Base-by-base conservation (phyloP, 208 protist species). In the Borovskyia barvae region DNA sequence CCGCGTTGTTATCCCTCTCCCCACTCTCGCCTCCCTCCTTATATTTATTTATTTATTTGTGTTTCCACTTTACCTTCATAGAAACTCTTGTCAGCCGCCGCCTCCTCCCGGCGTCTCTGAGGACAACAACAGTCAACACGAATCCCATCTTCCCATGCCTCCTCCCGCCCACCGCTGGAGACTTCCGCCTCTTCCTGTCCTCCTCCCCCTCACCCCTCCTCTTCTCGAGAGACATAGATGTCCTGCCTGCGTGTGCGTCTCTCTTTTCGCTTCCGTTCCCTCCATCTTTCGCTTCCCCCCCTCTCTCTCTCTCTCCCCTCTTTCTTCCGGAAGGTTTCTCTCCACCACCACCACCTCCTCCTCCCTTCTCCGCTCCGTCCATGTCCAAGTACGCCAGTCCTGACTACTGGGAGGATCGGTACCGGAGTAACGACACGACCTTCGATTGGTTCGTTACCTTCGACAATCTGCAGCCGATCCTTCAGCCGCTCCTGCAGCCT, bases 401-500 rank as follows among this genome's bases (percentile, higher is more conserved):
- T 9, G 86, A 93, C 28, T 97, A 97, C 66, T 97, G 91, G 91
- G 87, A 97, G 60, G 87, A 97, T 62, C 74, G 88, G n/a, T 97
- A 97, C 45, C 88, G 90, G 43, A 92, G 84, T 56, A 90, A 78
- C 40, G 89, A 94, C 72, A 93, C 88, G 9, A 97, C 83, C 43
- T 97, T 95, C 47, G 92, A 97, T 30, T 97, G 92, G 92, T 97
- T 92, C 64, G 60, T 94, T 20, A 91, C 82, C 28, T 97, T 82
- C 52, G 92, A 95, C 42, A 90, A 81, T 30, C 70, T 95, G n/a
- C 84, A 94, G 62, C 56, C 80, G 4, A 77, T 93, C 30, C 46
- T 97, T 0, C 52, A 70, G 28, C 86, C 85, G 0, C 64, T 95
- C 12, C 56, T 93, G 32, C 82, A 92, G 59, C 83, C 88, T 0